Percentiles rank a stretch among this genome's conserved stretches.
Conservation (phyloP, 2,329 filamentous ascomycete genomes). For the Fusarium praegraminearum region DNA sequence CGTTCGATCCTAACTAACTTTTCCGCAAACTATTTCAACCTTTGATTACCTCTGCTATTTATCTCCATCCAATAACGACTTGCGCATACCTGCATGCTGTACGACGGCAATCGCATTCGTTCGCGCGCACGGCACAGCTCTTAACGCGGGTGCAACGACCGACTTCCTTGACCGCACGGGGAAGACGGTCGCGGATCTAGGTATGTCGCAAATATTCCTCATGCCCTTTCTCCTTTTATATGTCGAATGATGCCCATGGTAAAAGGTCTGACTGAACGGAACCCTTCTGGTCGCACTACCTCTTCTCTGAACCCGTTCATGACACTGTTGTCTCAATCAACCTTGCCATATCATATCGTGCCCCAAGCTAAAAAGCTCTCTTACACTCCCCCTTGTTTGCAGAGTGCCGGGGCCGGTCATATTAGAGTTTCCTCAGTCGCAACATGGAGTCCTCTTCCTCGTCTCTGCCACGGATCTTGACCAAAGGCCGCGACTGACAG, state of each 20-base stretch:
- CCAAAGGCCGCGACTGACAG: constrained; percentile 72
- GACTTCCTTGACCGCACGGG: not conserved
- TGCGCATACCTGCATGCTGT: not conserved
- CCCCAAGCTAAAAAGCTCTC: constrained; percentile 22
- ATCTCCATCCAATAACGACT: not conserved
- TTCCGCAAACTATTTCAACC: not conserved
- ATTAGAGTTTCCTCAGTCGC: constrained; percentile 52
- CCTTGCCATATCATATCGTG: constrained; percentile 28
- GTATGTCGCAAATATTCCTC: constrained; percentile 30
- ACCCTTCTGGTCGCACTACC: constrained; percentile 60
- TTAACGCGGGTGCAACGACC: not conserved
- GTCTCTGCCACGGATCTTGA: constrained; percentile 59
- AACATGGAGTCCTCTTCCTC: constrained; percentile 66
- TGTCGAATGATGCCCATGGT: constrained; percentile 69
- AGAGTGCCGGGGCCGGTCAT: constrained; percentile 34
- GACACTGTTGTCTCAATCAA: constrained; percentile 27
- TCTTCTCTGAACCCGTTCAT: constrained; percentile 31
- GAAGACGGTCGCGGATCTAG: constrained; percentile 8
- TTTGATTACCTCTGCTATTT: not conserved
- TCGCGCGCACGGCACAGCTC: not conserved
- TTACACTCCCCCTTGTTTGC: constrained; percentile 27
- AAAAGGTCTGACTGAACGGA: constrained; percentile 72
- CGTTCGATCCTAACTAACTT: not conserved
- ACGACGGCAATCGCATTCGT: not conserved
- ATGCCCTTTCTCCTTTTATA: not conserved